Percentiles rank a stretch among this genome's conserved stretches.
These are phyloP conservation scores for Asterophora lycoperdoides DNA, from an alignment of 768 basidiomycete species.

Conservation along the genomic window DNA sequence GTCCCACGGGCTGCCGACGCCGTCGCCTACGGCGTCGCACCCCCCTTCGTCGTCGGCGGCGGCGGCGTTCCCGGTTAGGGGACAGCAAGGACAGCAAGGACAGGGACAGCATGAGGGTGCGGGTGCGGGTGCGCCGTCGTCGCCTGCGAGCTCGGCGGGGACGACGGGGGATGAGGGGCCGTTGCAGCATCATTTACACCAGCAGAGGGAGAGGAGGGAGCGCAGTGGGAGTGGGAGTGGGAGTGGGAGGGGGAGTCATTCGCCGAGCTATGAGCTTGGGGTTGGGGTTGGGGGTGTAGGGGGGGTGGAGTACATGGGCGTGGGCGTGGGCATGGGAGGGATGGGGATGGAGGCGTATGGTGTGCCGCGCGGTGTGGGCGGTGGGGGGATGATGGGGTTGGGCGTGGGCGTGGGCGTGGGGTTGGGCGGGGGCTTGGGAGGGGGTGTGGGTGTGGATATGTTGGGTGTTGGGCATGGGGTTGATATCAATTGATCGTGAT, in stretches of 20 bases:
- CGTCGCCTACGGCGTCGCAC: slow-evolving; percentile 12
- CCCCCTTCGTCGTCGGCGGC: too few species aligned
- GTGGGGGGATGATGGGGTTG: slow-evolving; percentile 9
- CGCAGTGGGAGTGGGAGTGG: slow-evolving; percentile 8
- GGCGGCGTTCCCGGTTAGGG: too few species aligned
- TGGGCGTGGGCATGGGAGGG: background rate
- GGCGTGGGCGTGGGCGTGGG: background rate
- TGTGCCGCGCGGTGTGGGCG: slow-evolving; percentile 13
- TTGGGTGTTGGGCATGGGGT: slow-evolving; percentile 9
- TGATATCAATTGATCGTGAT: slow-evolving; percentile 12
- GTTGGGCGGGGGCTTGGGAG: slow-evolving; percentile 8
- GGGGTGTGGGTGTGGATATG: slow-evolving; percentile 14
- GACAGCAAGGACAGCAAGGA: too few species aligned
- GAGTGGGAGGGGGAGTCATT: slow-evolving; percentile 9
- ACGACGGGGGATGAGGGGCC: slow-evolving; percentile 1
- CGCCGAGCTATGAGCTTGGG: slow-evolving; percentile 19
- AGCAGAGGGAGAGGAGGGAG: background rate
- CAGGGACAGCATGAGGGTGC: background rate
- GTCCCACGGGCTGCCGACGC: slow-evolving; percentile 32
- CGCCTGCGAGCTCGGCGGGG: slow-evolving; percentile 9
- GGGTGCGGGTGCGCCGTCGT: background rate
- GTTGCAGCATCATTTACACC: background rate
- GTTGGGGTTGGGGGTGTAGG: slow-evolving; percentile 7
- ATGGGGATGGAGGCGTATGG: slow-evolving; percentile 9
- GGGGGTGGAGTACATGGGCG: slow-evolving; percentile 4